phyloP scores from a whole-genome alignment of 768 basidiomycete species.

The Kwoniella europaea region DNA sequence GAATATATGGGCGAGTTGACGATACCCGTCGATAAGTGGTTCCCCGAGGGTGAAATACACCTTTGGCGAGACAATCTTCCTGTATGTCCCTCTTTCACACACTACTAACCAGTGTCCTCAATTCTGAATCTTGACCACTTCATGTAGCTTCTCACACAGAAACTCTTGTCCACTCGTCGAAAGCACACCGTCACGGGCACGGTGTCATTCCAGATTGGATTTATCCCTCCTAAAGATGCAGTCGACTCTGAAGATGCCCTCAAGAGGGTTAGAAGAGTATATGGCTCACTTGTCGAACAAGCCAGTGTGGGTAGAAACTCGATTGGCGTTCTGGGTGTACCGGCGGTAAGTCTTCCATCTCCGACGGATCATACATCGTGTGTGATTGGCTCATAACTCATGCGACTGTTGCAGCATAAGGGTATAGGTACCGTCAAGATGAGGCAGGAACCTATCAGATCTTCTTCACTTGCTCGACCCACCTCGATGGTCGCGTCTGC shows the following conservation, averaged over 20 bases:
- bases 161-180: conserved; percentile 63
- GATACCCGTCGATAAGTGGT: conserved; percentile 82
- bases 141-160: conserved; percentile 62
- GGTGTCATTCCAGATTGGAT: conserved; percentile 69
- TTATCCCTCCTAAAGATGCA: conserved; percentile 57
- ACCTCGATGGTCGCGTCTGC: conserved; percentile 22
- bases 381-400: not conserved
- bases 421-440: conserved; percentile 58
- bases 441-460: conserved; percentile 20
- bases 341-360: conserved; percentile 44
- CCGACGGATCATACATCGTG: not conserved
- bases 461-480: conserved; percentile 15
- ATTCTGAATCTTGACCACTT: not conserved
- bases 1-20: conserved; percentile 92
- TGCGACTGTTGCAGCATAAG: conserved; percentile 43
- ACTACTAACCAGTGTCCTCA: not conserved
- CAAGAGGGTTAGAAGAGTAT: conserved; percentile 62
- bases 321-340: conserved; percentile 50
- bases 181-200: conserved; percentile 64
- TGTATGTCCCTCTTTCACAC: conserved; percentile 61
- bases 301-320: conserved; percentile 23
- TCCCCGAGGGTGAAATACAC: conserved; percentile 63
- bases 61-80: conserved; percentile 68
- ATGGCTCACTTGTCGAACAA: conserved; percentile 33
- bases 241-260: conserved; percentile 55